Conservation (phyloP, 2,329 filamentous ascomycete species). For the Amauroascus verrucosus region DNA sequence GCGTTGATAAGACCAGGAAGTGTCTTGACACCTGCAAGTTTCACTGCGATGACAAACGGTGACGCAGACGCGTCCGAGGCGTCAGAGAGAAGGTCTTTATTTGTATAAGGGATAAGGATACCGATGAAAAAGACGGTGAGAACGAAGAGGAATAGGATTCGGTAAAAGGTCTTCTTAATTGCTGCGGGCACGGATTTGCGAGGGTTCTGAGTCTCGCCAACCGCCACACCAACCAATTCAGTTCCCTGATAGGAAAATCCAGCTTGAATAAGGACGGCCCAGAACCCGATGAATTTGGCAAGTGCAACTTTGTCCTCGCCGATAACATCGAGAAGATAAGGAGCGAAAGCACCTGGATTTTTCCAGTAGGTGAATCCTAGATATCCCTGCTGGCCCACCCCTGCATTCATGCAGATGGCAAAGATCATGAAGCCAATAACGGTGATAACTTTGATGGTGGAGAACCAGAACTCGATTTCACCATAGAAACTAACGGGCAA, state of each 20-base stretch:
- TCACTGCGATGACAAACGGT: constrained; percentile 37
- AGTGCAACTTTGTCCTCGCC: constrained; percentile 33
- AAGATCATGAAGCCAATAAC: constrained; percentile 68
- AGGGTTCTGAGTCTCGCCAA: constrained; percentile 64
- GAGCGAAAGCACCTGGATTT: constrained; percentile 48
- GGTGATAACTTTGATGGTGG: constrained; percentile 65
- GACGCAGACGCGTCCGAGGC: constrained; percentile 27
- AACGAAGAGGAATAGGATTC: constrained; percentile 53
- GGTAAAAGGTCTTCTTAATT: constrained; percentile 65
- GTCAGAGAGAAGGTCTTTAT: constrained; percentile 40
- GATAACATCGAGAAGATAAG: constrained; percentile 48
- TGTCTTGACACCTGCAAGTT: constrained; percentile 29
- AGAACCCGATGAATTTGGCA: constrained; percentile 56
- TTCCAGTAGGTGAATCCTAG: constrained; percentile 65
- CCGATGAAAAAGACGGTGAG: constrained; percentile 54
- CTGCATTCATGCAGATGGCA: constrained; percentile 63
- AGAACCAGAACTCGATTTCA: constrained; percentile 70
- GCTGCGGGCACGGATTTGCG: constrained; percentile 61
- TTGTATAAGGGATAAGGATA: constrained; percentile 56
- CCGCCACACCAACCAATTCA: constrained; percentile 68
- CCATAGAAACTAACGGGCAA: constrained; percentile 63
- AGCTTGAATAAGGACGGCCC: constrained; percentile 39
- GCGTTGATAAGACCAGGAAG: constrained; percentile 35
- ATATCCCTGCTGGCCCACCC: constrained; percentile 58
- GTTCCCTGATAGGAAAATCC: constrained; percentile 46